Evolutionary conservation across 1,284 basidiomycete genomes (phyloP), one percentile per base, ranked within the genome.

Genomic region (Leccinum pachyderme): DNA sequence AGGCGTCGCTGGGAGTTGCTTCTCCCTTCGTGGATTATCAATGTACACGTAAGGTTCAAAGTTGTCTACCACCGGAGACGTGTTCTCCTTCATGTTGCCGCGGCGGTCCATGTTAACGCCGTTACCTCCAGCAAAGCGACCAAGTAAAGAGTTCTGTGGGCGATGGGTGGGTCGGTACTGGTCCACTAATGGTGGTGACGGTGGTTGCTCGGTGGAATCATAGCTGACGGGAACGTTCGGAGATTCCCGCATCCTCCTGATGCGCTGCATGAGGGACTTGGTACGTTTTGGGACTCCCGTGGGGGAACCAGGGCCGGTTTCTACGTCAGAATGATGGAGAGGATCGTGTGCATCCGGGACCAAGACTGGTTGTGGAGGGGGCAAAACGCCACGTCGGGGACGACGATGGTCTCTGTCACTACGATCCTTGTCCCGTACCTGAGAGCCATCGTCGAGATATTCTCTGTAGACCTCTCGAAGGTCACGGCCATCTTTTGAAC

Each of bases 281-380:
- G 81, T 83, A 45, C 90, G 85, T 68, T 86, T 87, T 7, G 87
- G 83, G 32, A 68, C 69, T 28, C 72, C 76, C 13, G 74, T 57
- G 75, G 77, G 44, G 68, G 77, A 55, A 71, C 63, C 49, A 69
- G 78, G 51, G 71, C 73, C 62, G 15, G 51, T 59, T 50, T 72
- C 59, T 50, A 69, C 69, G 52, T 67, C 72, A 48, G 77, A 73
- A n/a, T 71, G 71, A 39, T 73, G 65, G 22, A 39, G 37, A 11
- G 73, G 66, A 29, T 86, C 85, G 18, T 74, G 65, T 29, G 72
- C 69, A 31, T 86, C 85, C 25, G 80, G 80, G 7, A 85, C 80
- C 62, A 89, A 84, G 57, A 91, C 89, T 49, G 89, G 89, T 64
- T 88, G 84, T 8, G 89, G 89, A n/a, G 89, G 89, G 18, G 89